These are phyloP conservation scores for Ballota nigra DNA, from an alignment of 257 asterid genomes.

Conservation along the genomic window DNA sequence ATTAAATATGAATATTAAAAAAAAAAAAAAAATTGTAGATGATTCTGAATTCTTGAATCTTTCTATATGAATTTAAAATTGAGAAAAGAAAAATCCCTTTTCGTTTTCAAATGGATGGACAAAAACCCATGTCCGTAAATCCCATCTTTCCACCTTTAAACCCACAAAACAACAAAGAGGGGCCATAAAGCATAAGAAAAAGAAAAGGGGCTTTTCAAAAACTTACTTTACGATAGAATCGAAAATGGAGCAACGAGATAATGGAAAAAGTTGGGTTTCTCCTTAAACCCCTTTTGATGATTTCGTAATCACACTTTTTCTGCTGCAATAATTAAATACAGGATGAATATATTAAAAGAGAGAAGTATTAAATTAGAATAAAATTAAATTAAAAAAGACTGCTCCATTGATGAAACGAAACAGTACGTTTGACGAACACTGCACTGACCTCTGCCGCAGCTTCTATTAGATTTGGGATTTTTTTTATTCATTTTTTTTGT, in stretches of 20 bases:
- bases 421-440: constrained; percentile 6
- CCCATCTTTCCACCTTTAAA: constrained; percentile 6
- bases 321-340: constrained; percentile 2
- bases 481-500: background rate
- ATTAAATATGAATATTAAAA: too few relatives aligned
- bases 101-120: constrained; percentile 12
- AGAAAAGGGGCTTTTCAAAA: background rate
- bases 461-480: constrained; percentile 13
- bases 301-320: constrained; percentile 2
- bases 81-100: background rate
- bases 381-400: background rate
- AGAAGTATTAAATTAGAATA: background rate
- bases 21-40: too few relatives aligned
- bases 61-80: background rate
- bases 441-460: background rate
- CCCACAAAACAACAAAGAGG: constrained; percentile 11
- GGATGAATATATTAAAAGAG: background rate
- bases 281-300: constrained; percentile 7
- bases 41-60: too few relatives aligned
- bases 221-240: constrained; percentile 29
- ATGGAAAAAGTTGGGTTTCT: constrained; percentile 11
- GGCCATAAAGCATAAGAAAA: constrained; percentile 14
- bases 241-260: constrained; percentile 9
- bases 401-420: background rate
- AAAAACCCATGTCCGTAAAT: constrained; percentile 13